Conservation (phyloP, 2,329 filamentous ascomycete species). For the Leptodontidium sp. region DNA sequence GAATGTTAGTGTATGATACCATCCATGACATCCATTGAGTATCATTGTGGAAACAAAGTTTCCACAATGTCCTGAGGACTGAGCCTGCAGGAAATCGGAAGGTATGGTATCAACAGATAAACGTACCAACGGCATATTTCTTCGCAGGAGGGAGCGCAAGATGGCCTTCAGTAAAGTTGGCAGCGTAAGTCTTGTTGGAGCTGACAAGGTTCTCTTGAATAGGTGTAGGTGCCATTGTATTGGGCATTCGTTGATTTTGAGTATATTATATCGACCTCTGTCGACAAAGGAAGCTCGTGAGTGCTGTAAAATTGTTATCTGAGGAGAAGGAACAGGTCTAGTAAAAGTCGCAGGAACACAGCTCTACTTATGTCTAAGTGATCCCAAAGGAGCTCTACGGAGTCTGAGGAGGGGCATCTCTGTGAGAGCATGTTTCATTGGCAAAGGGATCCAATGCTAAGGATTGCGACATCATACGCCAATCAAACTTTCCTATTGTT, state of each 20-base stretch:
- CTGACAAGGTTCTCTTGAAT: conserved; percentile 63
- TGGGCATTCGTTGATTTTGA: not conserved
- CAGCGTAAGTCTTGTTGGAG: conserved; percentile 65
- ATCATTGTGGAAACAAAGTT: not conserved
- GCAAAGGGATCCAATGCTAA: not conserved
- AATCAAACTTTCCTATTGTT: not conserved
- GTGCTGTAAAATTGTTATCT: not conserved
- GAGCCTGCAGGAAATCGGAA: not conserved
- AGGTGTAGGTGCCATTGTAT: conserved; percentile 45
- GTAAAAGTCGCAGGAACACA: not conserved
- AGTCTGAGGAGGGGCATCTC: too few relatives aligned
- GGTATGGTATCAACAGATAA: conserved; percentile 25
- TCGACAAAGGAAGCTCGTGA: not conserved
- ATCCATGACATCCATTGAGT: too few relatives aligned
- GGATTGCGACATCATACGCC: conserved; percentile 6
- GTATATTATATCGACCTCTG: not conserved
- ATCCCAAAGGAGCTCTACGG: too few relatives aligned
- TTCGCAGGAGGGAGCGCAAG: conserved; percentile 74
- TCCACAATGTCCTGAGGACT: not conserved
- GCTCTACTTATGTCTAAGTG: not conserved
- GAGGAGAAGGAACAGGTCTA: not conserved
- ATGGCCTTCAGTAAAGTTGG: conserved; percentile 69
- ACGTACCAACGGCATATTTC: conserved; percentile 69
- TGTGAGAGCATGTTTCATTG: not conserved
- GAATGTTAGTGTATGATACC: conserved; percentile 12